Base-by-base conservation (phyloP, 2,329 filamentous ascomycete genomes). In the Phaeosphaeria sp. region DNA sequence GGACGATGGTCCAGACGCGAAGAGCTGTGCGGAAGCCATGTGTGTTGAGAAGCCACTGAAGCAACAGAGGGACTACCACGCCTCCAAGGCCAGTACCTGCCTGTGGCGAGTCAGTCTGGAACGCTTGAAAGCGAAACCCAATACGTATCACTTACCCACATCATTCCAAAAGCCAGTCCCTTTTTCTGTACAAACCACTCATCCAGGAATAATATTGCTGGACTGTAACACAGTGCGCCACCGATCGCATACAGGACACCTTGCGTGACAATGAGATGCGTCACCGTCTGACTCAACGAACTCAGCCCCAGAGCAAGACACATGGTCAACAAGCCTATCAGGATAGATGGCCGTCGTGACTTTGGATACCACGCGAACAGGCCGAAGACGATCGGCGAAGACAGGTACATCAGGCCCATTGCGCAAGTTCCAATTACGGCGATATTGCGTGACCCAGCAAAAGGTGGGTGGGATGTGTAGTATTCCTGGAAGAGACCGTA, bases 401-500 rank as follows among this genome's bases (percentile, higher is more conserved):
- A 71, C 22, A 83, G 68, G 65, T 82, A 83, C 61, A 82, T 77
- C 20, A 82, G 70, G 1, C 81, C 82, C 85, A 84, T 84, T 3
- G 87, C 81, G 54, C 83, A 86, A 1, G 88, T 91, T 0, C 89
- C 89, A 53, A 91, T 86, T 15, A 87, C 79, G 27, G 88, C 82
- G 49, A 90, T 86, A 25, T 81, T 78, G 0, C 82, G 71, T 8
- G 71, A 81, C 2, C 81, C 81, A 3, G 77, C 75, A 54, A 91
- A 91, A 1, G 86, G 84, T 4, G 81, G 81, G 56, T 88, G 81
- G 1, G 79, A 83, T 36, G 80, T 83, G 72, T 91, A 91, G 73
- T 90, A 89, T 51, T 88, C 83, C 64, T 91, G 88, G 67, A 92
- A 91, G 22, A 92, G 82, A 44, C 89, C 89, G 70, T 88, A 92